Evolutionary conservation across 805 yeast species (phyloP), one percentile per base, ranked within the genome.

Genomic region (Metschnikowia gelsemii): DNA sequence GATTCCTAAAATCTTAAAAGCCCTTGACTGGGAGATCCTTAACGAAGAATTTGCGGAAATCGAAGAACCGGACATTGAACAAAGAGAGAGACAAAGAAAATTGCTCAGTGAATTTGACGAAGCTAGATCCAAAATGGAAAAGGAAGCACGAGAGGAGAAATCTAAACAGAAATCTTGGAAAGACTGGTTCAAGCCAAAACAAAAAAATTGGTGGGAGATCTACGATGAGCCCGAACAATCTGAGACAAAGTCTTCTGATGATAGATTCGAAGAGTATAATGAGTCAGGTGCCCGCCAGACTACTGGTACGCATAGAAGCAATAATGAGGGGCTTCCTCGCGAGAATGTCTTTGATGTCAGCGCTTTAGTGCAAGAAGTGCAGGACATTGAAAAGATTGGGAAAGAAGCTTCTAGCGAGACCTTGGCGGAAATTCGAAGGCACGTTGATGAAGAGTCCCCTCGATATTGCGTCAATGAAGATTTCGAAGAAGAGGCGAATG

Each of bases 21-120:
- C 67, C 37, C 54, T 87, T 29, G 90, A 86, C 3, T 84, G 95
- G 80, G 84, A 86, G 41, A 88, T 93, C 4, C 60, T 89, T 30
- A 79, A 84, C 48, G 99, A 93, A 45, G 96, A 90, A 59, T 93
- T 93, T 58, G 83, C 86, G 14, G 99, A 93, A 62, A 90, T 93
- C 51, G 97, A 90, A 59, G 97, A 91, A 57, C 95, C 96, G 0
- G 96, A 91, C 61, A 87, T 95, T 2, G 96, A 87, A 51, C 80
- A 83, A 54, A 76, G 79, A 18, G 89, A 89, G 50, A 79, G 91
- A 50, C 95, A 89, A 56, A 72, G 96, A 45, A 80, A 87, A 56
- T 70, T 93, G 54, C 75, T 93, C 9, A 70, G 73, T 43, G 99
- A 93, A 59, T 85, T 91, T 54, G 96, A 88, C 51, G 87, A 84